Base-by-base conservation (phyloP, 306 rosid species). In the Purshia tridentata region DNA sequence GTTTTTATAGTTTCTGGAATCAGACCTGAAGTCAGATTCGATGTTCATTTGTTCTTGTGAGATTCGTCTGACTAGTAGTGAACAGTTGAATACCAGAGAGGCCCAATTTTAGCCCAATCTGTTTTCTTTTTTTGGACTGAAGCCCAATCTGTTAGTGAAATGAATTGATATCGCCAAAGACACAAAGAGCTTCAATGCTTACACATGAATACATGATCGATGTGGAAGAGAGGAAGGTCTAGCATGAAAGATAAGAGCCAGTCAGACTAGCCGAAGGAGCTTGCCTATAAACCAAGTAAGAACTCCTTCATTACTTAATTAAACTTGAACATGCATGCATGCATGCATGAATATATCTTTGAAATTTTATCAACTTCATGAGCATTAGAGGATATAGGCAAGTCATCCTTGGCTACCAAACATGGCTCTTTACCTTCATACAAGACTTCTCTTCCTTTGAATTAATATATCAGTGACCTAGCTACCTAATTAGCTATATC, bases 331-430 rank as follows among this genome's bases (percentile, higher is more conserved):
- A 81, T 56, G 1, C 6, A 15, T 6, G 1, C 62, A 56, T 20
- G 39, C 15, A 2, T 12, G 23, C 19, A 56, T 14, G 14, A 9
- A 56, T 4, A 59, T 14, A 59, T 23, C 10, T 16, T 6, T 7
- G 20, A n/a, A n/a, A 59, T 37, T 51, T 13, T 35, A 4, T 50
- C 14, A 29, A 29, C 2, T 29, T 3, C 35, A 29, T 29, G 35
- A 29, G 35, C 35, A 29, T 29, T 11, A 13, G 37, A 65, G 63
- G 74, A 83, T 61, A 15, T 67, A 83, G 95, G 95, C 90, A 89
- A 87, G 88, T 60, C 95, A 89, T 89, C 88, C 88, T 82, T 88
- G 92, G 90, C 90, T 88, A 80, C 39, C 54, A 80, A 56, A 84
- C 85, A 71, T 77, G 87, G 78, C 81, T 84, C 86, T 86, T 81